These are phyloP conservation scores for Botryotinia narcissicola DNA, from an alignment of 2,329 filamentous ascomycete species.

Conservation along the genomic window DNA sequence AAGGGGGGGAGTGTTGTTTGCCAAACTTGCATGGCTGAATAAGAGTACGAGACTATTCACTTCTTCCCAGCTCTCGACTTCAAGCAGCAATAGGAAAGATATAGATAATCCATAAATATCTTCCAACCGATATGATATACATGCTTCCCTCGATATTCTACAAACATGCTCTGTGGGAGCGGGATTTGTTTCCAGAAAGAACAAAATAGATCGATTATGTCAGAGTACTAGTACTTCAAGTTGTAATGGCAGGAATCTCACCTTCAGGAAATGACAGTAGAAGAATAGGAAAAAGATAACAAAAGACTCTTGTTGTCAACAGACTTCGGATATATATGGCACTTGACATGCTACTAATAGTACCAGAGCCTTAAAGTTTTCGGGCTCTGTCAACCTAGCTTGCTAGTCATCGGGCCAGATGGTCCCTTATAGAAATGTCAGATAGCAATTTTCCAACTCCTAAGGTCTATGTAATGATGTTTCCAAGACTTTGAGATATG, in stretches of 20 bases:
- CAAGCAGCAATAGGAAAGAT: background rate
- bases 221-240: background rate
- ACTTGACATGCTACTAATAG: background rate
- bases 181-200: background rate
- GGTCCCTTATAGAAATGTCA: background rate
- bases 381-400: background rate
- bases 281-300: background rate
- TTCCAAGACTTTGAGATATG: background rate
- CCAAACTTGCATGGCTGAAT: background rate
- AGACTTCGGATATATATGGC: background rate
- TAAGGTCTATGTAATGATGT: too few relatives aligned
- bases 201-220: rapidly evolving
- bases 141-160: too few relatives aligned
- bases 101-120: background rate
- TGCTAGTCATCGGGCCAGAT: background rate
- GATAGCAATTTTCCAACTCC: background rate
- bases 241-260: rapidly evolving
- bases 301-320: background rate
- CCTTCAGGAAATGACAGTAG: background rate
- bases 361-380: background rate
- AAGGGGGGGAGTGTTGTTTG: background rate
- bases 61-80: background rate
- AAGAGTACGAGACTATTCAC: background rate
- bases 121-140: background rate
- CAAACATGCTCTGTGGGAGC: background rate